Base-by-base conservation (phyloP, 257 asterid genomes). In the Verbena officinalis region DNA sequence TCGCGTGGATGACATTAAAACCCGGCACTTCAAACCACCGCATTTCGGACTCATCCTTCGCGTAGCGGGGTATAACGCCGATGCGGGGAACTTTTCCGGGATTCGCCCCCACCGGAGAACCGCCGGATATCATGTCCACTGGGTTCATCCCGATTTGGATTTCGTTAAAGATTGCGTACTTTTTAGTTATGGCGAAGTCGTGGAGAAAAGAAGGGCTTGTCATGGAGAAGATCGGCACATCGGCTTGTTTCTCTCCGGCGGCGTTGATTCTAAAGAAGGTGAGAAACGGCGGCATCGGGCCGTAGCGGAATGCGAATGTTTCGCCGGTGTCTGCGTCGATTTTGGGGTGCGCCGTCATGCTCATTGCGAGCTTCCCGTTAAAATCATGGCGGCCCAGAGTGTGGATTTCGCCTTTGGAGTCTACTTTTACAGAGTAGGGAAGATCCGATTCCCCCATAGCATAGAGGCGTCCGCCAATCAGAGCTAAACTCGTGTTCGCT, bases 281-380 rank as follows among this genome's bases (percentile, higher is more conserved):
- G 24, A 90, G 22, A 27, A 80, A 90, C 7, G 97, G 97, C 13
- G 95, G 90, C 38, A 80, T 17, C n/a, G 87, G 79, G 2, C 90
- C 87, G 77, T 85, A 84, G 6, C 91, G 81, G 67, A 90, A 90
- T 9, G 86, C 95, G 70, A 87, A 90, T 6, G 88, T 69, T 43
- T 90, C 96, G 0, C 78, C 77, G 0, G 96, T 87, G 10, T 81
- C 77, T 0, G 74, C 67, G 23, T 90, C 96, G 0, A 59, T 72
- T 73, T 90, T 90, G 12, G 97, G 95, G 59, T 90, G 97, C 17
- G 97, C 96, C 0, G 96, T 90, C 95, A 90, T 87, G 76, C 86
- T 78, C 78, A 73, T 74, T 0, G 4, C 6, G 0, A 86, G 76
- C 30, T 72, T 74, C 1, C 96, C 93, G 30, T 67, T 73, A 5